These are phyloP conservation scores for Conticribra guillardii DNA, from an alignment of 108 stramenopile species.

Conservation along the genomic window DNA sequence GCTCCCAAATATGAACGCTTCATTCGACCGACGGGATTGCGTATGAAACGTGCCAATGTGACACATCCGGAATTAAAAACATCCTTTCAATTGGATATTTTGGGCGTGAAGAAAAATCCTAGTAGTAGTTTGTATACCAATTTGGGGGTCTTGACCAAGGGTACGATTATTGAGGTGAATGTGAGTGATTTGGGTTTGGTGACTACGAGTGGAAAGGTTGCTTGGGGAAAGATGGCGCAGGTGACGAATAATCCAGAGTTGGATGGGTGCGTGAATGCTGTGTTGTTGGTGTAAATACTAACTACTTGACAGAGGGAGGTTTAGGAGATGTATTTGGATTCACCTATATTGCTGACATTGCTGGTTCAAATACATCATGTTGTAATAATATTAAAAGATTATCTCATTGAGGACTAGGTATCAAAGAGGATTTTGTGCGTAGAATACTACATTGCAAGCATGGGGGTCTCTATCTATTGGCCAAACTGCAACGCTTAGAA, in stretches of 20 bases:
- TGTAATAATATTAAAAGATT: too few species aligned
- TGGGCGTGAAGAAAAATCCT: conserved; percentile 99
- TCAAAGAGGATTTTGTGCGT: too few species aligned
- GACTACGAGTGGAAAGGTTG: conserved; percentile 98
- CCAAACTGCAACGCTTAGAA: too few species aligned
- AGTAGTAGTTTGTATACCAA: conserved; percentile 90
- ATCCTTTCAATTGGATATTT: conserved; percentile 97
- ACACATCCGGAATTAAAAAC: conserved; percentile 99
- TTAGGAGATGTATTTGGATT: too few species aligned
- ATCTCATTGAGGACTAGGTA: too few species aligned
- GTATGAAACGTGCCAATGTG: conserved; percentile 99
- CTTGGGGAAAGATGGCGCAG: conserved; percentile 99
- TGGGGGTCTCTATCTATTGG: too few species aligned
- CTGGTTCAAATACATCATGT: too few species aligned
- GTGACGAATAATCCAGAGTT: conserved; percentile 98
- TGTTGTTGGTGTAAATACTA: conserved; percentile 79
- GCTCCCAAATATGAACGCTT: conserved; percentile 99
- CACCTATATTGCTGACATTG: too few species aligned
- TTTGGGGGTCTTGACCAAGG: conserved; percentile 99
- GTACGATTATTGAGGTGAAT: conserved; percentile 99
- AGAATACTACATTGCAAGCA: too few species aligned
- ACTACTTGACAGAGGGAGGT: too few species aligned
- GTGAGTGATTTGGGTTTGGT: conserved; percentile 98
- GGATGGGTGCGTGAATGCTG: conserved; percentile 93
- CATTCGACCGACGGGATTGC: conserved; percentile 96